These are phyloP conservation scores for Fraxinus floribunda DNA, from an alignment of 305 asterid genomes.

Conservation along the genomic window DNA sequence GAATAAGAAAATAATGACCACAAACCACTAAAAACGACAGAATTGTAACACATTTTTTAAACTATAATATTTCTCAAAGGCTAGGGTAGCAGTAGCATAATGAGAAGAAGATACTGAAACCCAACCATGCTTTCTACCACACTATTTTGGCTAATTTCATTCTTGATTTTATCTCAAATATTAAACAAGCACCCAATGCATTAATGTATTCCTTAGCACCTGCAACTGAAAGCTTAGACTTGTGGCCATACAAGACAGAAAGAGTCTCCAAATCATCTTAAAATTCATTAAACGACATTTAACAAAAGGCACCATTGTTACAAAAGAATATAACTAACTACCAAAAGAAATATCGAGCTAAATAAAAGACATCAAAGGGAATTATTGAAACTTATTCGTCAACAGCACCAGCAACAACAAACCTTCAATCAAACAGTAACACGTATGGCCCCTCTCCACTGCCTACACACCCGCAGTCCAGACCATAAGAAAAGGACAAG, in stretches of 20 bases:
- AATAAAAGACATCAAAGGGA: not conserved
- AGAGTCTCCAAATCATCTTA: not conserved
- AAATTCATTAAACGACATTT: not conserved
- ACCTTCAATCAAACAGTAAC: not conserved
- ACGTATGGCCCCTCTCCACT: not conserved
- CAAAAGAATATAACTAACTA: not conserved
- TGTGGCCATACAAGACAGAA: not conserved
- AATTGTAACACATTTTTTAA: not conserved
- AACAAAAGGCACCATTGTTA: not conserved
- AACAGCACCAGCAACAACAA: not conserved
- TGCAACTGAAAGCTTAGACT: not conserved
- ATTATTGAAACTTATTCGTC: not conserved
- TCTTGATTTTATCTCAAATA: not conserved
- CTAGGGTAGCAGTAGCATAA: not conserved
- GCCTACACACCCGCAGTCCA: not conserved
- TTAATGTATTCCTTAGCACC: not conserved
- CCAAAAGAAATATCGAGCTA: not conserved
- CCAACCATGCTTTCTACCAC: not conserved
- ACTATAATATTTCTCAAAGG: not conserved
- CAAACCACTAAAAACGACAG: not conserved
- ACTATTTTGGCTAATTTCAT: not conserved
- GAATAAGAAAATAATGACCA: not conserved
- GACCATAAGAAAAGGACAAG: not conserved
- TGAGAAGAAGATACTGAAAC: not conserved
- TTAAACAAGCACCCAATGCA: not conserved